Evolutionary conservation across 2,329 filamentous ascomycete genomes (phyloP).

Genomic region (Penicillium sp.): DNA sequence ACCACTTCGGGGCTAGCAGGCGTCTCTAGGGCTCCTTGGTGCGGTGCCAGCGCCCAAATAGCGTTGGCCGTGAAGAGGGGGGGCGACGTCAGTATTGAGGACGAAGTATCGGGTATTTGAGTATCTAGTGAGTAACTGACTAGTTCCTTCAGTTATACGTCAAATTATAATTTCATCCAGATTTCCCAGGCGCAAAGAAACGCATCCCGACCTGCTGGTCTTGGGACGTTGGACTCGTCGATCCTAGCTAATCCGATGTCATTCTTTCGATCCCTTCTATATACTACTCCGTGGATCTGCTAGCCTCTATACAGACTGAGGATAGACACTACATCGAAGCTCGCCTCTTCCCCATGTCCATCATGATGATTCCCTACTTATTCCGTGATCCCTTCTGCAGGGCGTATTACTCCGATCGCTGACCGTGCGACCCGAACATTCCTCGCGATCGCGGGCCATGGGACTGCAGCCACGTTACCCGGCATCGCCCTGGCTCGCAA

Average conservation of each 20-base stretch:
- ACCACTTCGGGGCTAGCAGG: slow-evolving; percentile 10
- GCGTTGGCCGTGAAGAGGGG: neutral
- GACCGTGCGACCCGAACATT: slow-evolving; percentile 7
- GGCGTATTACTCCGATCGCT: too few relatives aligned
- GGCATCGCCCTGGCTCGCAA: slow-evolving; percentile 4
- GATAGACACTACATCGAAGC: too few relatives aligned
- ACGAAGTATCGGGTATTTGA: neutral
- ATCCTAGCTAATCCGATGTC: slow-evolving; percentile 7
- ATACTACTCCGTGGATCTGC: too few relatives aligned
- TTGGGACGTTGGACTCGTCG: slow-evolving; percentile 9
- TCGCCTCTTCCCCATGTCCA: slow-evolving; percentile 3
- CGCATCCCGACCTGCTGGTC: slow-evolving; percentile 4
- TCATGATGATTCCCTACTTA: slow-evolving; percentile 3
- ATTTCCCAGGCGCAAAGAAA: too few relatives aligned
- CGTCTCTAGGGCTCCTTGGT: slow-evolving; percentile 15
- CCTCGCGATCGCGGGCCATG: slow-evolving; percentile 3
- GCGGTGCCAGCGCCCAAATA: slow-evolving; percentile 2
- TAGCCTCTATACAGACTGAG: too few relatives aligned
- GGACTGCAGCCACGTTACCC: slow-evolving; percentile 16
- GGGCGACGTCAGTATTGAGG: neutral
- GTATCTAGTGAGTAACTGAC: too few relatives aligned
- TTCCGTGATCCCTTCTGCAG: too few relatives aligned
- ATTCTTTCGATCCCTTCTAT: too few relatives aligned
- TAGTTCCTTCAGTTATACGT: too few relatives aligned
- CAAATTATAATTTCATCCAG: too few relatives aligned